Base-by-base conservation (phyloP, 2,329 filamentous ascomycete genomes). In the Zalaria sp. region DNA sequence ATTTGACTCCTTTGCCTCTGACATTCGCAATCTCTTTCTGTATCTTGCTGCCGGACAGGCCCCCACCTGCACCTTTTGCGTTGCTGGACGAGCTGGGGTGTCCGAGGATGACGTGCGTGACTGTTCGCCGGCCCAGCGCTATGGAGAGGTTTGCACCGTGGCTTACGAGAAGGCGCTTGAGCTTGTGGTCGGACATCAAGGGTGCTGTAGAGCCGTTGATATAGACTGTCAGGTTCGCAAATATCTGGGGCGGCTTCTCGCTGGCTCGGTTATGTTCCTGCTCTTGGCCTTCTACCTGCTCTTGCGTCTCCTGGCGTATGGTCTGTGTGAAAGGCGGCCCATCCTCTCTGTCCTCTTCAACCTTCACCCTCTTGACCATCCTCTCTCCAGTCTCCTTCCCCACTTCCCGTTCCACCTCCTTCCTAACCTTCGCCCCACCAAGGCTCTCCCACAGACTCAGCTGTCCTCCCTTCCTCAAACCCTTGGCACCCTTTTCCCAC, bases 191-290 rank as follows among this genome's bases (percentile, higher is more conserved):
- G 9, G 84, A 93, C 47, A 94, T 73, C 25, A 77, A 61, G 1
- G 88, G 87, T 45, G 79, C 73, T 2, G 86, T 93, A 50, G 83
- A 88, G 46, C 87, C 87, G 60, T 94, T 94, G 60, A 95, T 73
- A 63, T 89, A 91, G 52, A 94, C 73, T 40, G 75, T 79, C 25
- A 87, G 70, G 10, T 78, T 75, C 36, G 73, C 63, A 57, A 95
- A 88, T 29, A 50, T 59, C 32, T 55, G 47, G 25, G 43, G 41
- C 10, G 39, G 11, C 10, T 35, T 40, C 5, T 36, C 18, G 28
- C 37, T 18, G 7, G 39, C 11, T 18, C 18, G 18, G 18, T 18
- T 18, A 18, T 18, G 18, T 18, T 18, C 18, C 25, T 25, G 37
- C 8, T 9, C 26, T 27, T 9, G 10, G n/a, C 32, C 18, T 11